Base-by-base conservation (phyloP, 2,329 filamentous ascomycete species). In the Alternaria infectoria region DNA sequence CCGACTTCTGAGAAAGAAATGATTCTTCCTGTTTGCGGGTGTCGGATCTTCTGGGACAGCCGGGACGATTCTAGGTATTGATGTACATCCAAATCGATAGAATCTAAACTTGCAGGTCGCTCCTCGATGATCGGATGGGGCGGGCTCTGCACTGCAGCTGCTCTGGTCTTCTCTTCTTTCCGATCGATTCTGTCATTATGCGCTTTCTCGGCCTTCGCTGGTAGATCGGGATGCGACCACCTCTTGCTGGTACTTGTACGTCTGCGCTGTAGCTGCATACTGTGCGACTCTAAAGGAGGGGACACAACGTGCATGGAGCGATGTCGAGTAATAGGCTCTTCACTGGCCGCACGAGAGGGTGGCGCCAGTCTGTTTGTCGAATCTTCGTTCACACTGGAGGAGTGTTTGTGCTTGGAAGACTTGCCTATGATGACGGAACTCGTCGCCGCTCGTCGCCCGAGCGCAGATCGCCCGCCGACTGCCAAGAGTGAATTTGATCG, bases 1-100 rank as follows among this genome's bases (percentile, higher is more conserved):
- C 96, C 96, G 3, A 99, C 96, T 79, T 99, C 96, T 0, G 95
- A 98, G 75, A 97, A 99, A 1, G 93, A 96, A 69, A 99, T 97
- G 4, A 91, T 86, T 15, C 96, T 89, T 1, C 94, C 93, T 0
- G 92, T 96, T 62, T 92, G 90, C 1, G 93, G 93, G 79, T 97
- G 93, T 21, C 86, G 86, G 55, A 98, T 93, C 80, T 91, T 97
- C 74, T 97, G 94, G 4, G 93, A 96, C 57, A 99, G 81, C 8
- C 94, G 89, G 0, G 93, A 90, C 11, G 93, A 93, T 71, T 89
- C 89, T 7, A 98, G 84, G 75, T 97, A 99, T 2, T 90, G 88
- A 59, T 93, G 89, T 1, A 99, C 93, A 1, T 93, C 93, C 73
- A 94, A 88, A 69, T 97, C 94, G 45, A 98, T 88, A 0, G 94